Evolutionary conservation across 2,329 filamentous ascomycete species (phyloP).

Genomic region (Ramularia endophylla): DNA sequence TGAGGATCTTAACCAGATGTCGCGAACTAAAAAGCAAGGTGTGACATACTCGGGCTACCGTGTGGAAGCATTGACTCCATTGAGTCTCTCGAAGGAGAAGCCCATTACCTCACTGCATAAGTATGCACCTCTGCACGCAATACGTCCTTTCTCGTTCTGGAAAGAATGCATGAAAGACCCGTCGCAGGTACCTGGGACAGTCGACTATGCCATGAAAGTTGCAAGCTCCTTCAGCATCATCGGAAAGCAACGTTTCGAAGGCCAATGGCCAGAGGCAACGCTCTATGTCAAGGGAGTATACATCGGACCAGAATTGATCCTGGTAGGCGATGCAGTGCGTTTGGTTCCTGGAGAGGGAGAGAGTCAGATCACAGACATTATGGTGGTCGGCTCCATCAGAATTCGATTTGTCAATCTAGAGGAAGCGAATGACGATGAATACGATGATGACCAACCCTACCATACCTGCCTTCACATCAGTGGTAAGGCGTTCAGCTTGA

Average conservation of each 20-base stretch:
- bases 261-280: conserved; percentile 48
- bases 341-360: conserved; percentile 31
- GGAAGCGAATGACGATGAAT: conserved; percentile 40
- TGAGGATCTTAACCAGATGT: conserved; percentile 42
- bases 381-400: conserved; percentile 50
- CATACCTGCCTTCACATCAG: conserved; percentile 43
- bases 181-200: conserved; percentile 46
- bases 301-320: conserved; percentile 51
- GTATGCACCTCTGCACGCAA: conserved; percentile 49
- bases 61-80: conserved; percentile 48
- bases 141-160: conserved; percentile 52
- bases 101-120: conserved; percentile 48
- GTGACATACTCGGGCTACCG: conserved; percentile 51
- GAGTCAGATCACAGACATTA: conserved; percentile 43
- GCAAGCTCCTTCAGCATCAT: conserved; percentile 50
- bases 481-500: conserved; percentile 45
- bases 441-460: conserved; percentile 39
- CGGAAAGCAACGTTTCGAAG: conserved; percentile 48
- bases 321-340: conserved; percentile 50
- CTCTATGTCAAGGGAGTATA: conserved; percentile 52
- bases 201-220: conserved; percentile 48
- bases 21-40: conserved; percentile 34
- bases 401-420: conserved; percentile 46
- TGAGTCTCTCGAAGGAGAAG: conserved; percentile 45
- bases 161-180: conserved; percentile 42